Conservation (phyloP, 495 filamentous ascomycete species). For the Penicillium riverlandense region DNA sequence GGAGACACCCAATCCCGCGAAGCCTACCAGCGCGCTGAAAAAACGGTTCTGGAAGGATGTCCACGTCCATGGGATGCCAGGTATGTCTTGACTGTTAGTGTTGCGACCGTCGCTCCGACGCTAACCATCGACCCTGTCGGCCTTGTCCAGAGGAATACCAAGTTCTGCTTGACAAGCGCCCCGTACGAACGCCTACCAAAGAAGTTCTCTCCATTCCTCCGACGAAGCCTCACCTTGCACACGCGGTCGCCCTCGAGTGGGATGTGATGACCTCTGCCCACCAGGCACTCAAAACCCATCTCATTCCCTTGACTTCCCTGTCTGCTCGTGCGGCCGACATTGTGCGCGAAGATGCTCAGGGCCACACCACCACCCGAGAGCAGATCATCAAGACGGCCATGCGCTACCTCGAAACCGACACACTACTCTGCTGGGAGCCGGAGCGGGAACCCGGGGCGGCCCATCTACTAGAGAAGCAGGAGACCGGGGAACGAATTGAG, state of each 20-base stretch:
- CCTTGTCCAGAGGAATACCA: conserved; percentile 51
- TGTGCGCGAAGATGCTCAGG: conserved; percentile 52
- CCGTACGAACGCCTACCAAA: conserved; percentile 72
- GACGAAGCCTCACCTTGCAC: conserved; percentile 75
- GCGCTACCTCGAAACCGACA: conserved; percentile 87
- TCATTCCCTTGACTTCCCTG: conserved; percentile 86
- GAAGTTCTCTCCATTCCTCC: conserved; percentile 61
- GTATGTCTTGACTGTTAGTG: conserved; percentile 29
- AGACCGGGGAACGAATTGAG: conserved; percentile 26
- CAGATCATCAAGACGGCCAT: conserved; percentile 61
- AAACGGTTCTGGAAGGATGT: conserved; percentile 85
- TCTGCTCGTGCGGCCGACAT: conserved; percentile 76
- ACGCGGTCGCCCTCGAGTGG: conserved; percentile 87
- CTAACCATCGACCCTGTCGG: neutral
- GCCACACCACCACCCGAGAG: conserved; percentile 35
- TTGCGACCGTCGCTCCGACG: neutral
- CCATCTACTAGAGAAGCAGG: conserved; percentile 17
- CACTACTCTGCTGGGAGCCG: conserved; percentile 86
- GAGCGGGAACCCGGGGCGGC: conserved; percentile 30
- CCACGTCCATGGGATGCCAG: conserved; percentile 46
- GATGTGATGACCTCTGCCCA: conserved; percentile 70
- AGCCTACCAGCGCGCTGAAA: conserved; percentile 42
- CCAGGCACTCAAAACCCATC: conserved; percentile 69
- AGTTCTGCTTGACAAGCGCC: conserved; percentile 71
- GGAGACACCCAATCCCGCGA: conserved; percentile 26